These are phyloP conservation scores for Aspergillus mulundensis DNA, from an alignment of 495 filamentous ascomycete genomes.

Conservation along the genomic window DNA sequence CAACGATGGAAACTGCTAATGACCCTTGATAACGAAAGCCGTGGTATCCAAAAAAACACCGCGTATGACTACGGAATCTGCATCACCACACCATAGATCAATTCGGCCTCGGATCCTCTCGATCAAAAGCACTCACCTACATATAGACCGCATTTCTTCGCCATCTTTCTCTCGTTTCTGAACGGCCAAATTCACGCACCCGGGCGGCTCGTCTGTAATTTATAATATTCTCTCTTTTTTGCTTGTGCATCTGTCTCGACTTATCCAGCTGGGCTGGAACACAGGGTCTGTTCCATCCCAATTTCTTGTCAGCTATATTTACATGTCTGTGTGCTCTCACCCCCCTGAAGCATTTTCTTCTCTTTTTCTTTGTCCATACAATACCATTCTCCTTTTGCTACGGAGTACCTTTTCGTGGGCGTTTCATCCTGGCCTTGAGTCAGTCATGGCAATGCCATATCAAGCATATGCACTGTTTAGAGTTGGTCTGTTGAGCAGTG, in stretches of 20 bases:
- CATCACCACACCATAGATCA: constrained; percentile 9
- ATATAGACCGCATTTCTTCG: constrained; percentile 19
- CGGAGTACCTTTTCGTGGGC: background rate
- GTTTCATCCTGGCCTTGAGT: background rate
- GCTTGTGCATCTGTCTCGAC: background rate
- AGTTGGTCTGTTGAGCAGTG: background rate
- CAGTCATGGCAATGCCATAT: background rate
- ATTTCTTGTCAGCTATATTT: background rate
- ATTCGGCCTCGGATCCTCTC: constrained; percentile 2
- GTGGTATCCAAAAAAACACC: constrained; percentile 7
- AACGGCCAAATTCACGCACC: background rate
- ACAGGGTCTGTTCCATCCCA: constrained; percentile 8
- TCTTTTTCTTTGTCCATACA: background rate
- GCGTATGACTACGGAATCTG: constrained; percentile 11
- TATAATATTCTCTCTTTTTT: constrained; percentile 16
- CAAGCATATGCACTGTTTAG: constrained; percentile 4
- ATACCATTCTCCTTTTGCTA: background rate
- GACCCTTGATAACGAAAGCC: constrained; percentile 17
- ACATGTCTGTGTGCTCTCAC: background rate
- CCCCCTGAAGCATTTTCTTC: background rate
- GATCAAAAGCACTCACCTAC: constrained; percentile 11
- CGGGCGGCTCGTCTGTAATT: constrained; percentile 15
- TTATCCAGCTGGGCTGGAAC: constrained; percentile 5
- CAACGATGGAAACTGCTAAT: constrained; percentile 14
- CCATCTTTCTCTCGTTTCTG: constrained; percentile 1